Evolutionary conservation across 202 grass and related monocot species (phyloP).

Genomic region (Panicum hallii): DNA sequence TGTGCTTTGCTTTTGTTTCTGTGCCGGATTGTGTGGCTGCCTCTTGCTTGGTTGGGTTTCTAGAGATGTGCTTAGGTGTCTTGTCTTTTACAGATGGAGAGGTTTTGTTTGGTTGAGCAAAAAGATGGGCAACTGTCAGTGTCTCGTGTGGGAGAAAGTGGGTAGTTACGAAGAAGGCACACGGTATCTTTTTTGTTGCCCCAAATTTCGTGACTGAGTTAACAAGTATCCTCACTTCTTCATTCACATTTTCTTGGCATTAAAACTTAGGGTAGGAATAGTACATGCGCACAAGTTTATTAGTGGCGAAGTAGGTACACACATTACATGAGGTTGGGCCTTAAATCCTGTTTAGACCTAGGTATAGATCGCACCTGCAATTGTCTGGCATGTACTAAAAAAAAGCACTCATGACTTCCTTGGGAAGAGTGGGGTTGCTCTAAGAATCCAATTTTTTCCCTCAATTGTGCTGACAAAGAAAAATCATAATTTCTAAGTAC

Average conservation of each 20-base stretch:
- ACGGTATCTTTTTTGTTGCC: not conserved
- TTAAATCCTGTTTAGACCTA: not conserved
- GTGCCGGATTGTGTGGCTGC: conserved; percentile 14
- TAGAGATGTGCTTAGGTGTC: conserved; percentile 27
- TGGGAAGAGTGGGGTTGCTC: not conserved
- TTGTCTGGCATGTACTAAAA: not conserved
- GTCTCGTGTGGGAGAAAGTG: conserved; percentile 9
- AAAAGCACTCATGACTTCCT: not conserved
- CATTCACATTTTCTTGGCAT: not conserved
- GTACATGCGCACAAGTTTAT: not conserved
- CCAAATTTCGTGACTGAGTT: not conserved
- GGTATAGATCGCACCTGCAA: not conserved
- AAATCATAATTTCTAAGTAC: not conserved
- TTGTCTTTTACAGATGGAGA: conserved; percentile 37
- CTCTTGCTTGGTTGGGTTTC: conserved; percentile 18
- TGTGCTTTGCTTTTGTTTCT: not conserved
- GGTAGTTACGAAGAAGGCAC: not conserved
- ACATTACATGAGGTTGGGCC: not conserved
- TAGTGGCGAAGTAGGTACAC: not conserved
- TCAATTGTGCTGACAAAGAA: not conserved
- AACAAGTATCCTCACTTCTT: not conserved
- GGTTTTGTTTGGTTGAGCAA: conserved; percentile 30
- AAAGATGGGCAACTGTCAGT: conserved; percentile 18
- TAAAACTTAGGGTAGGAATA: not conserved
- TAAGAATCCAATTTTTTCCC: not conserved